Percentiles rank a stretch among this genome's conserved stretches.
These are phyloP conservation scores for Gastroboletus turbinatus DNA, from an alignment of 1,284 basidiomycete genomes.

Conservation along the genomic window DNA sequence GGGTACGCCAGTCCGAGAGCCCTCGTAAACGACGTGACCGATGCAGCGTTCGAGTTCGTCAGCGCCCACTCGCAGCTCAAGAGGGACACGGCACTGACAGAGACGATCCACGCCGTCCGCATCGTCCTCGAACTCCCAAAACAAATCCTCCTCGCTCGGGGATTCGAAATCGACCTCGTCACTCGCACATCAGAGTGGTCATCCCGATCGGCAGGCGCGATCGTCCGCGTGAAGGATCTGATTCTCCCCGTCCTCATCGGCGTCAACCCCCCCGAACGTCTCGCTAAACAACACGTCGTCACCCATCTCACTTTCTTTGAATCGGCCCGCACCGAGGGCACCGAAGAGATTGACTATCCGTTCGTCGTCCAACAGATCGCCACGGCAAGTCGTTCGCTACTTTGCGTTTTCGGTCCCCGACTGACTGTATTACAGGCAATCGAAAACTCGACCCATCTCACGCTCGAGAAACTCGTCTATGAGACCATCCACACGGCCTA, in stretches of 20 bases:
- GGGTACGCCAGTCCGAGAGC: conserved; percentile 27
- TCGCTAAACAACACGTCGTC: conserved; percentile 48
- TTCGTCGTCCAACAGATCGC: conserved; percentile 33
- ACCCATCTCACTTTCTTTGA: conserved; percentile 42
- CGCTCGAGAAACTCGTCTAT: conserved; percentile 50
- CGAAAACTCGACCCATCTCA: conserved; percentile 43
- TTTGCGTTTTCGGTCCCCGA: neutral
- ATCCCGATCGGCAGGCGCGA: conserved; percentile 17
- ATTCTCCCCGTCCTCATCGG: conserved; percentile 47
- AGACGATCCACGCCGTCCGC: conserved; percentile 32
- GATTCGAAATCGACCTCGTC: conserved; percentile 19
- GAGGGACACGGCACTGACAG: conserved; percentile 19
- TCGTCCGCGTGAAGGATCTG: conserved; percentile 39
- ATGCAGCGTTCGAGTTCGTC: conserved; percentile 34
- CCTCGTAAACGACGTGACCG: conserved; percentile 36
- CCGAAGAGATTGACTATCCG: conserved; percentile 35
- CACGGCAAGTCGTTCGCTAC: conserved; percentile 26
- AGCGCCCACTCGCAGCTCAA: too few relatives aligned
- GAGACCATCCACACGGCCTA: conserved; percentile 40
- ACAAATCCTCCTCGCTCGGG: conserved; percentile 41
- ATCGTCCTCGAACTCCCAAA: conserved; percentile 42
- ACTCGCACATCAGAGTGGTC: conserved; percentile 4
- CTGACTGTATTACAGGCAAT: conserved; percentile 34
- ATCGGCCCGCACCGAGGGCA: neutral
- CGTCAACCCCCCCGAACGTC: conserved; percentile 53